Conservation (phyloP, 768 basidiomycete species). For the Chalciporus sphaerocephalus region DNA sequence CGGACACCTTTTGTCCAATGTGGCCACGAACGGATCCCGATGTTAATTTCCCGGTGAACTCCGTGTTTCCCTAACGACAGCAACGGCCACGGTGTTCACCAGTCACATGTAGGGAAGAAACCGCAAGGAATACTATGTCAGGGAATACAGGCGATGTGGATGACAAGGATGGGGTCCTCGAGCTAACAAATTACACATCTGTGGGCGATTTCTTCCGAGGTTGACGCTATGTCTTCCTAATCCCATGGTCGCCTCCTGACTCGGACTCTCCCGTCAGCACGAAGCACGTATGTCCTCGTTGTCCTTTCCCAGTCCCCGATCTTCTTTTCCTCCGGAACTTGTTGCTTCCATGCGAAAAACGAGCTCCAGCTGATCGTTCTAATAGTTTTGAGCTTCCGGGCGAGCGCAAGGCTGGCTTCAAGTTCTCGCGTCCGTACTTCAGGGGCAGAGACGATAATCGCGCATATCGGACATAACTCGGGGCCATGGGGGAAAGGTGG, state of each 20-base stretch:
- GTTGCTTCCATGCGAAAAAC: conserved; percentile 33
- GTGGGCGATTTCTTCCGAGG: no score
- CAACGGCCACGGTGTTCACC: background rate
- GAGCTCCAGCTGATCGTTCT: conserved; percentile 51
- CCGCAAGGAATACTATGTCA: background rate
- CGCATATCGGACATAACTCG: conserved; percentile 37
- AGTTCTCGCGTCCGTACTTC: conserved; percentile 44
- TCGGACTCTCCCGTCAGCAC: conserved; percentile 37
- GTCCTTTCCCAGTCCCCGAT: conserved; percentile 22
- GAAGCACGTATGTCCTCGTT: conserved; percentile 41
- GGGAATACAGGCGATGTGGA: background rate
- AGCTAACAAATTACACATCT: background rate
- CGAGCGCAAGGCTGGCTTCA: conserved; percentile 43
- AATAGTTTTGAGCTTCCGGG: conserved; percentile 41
- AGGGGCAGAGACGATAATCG: conserved; percentile 18
- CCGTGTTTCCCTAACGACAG: background rate
- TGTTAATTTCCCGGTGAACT: background rate
- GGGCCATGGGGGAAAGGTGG: conserved; percentile 31
- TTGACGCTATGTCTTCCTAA: conserved; percentile 1
- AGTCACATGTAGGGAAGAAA: background rate
- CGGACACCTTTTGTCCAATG: conserved; percentile 9
- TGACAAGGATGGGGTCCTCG: background rate
- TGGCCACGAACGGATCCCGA: conserved; percentile 3
- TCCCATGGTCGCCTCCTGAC: conserved; percentile 43
- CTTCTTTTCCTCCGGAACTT: conserved; percentile 14